These are phyloP conservation scores for Lathyrus oleraceus DNA, from an alignment of 306 rosid genomes.

Conservation along the genomic window DNA sequence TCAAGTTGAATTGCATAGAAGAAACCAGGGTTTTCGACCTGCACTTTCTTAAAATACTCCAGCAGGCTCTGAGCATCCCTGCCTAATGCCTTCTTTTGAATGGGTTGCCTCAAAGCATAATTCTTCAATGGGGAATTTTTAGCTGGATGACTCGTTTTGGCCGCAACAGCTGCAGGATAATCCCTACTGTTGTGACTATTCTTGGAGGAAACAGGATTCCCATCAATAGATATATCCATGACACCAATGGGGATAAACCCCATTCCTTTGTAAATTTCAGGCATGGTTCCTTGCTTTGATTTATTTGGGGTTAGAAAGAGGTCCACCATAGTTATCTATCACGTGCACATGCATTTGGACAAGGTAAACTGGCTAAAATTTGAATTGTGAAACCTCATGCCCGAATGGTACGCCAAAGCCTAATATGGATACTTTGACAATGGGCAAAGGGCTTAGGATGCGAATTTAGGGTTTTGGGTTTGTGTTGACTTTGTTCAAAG, in stretches of 20 bases:
- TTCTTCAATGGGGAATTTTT: slow-evolving; percentile 46
- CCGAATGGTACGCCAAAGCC: no score
- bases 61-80: slow-evolving; percentile 85
- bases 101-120: slow-evolving; percentile 49
- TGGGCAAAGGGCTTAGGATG: no score
- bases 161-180: slow-evolving; percentile 38
- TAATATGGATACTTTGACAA: no score
- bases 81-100: slow-evolving; percentile 68
- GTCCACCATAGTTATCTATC: no score
- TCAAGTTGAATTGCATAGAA: slow-evolving; percentile 91
- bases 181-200: slow-evolving; percentile 52
- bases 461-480: no score
- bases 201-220: slow-evolving; percentile 47
- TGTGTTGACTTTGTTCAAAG: no score
- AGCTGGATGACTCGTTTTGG: slow-evolving; percentile 48
- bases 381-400: no score
- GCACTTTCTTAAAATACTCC: no score
- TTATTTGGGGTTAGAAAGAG: no score
- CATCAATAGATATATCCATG: slow-evolving; percentile 82
- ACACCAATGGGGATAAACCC: slow-evolving; percentile 89
- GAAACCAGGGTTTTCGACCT: slow-evolving; percentile 90
- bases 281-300: no score
- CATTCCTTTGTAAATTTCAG: slow-evolving; percentile 72
- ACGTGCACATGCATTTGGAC: no score
- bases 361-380: no score